Conservation (phyloP, 1,139 yeast genomes). For the Pichia cactophila region DNA sequence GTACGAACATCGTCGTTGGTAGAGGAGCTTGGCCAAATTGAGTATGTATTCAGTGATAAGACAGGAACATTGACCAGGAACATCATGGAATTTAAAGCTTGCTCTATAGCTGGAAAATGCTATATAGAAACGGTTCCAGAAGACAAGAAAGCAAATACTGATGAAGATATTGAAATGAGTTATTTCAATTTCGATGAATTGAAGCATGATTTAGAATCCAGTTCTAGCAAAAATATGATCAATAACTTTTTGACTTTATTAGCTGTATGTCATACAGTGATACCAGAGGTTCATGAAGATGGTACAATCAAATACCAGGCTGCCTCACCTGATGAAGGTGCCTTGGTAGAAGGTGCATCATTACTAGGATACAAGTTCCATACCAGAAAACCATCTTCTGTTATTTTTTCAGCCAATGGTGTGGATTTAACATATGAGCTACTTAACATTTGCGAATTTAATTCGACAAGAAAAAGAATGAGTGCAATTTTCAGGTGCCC, state of each 20-base stretch:
- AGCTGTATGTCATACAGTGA: conserved; percentile 95
- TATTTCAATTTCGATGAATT: conserved; percentile 66
- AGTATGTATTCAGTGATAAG: conserved; percentile 90
- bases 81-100: conserved; percentile 93
- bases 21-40: conserved; percentile 94
- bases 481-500: conserved; percentile 91
- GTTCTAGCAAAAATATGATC: conserved; percentile 41
- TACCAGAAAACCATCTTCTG: conserved; percentile 78
- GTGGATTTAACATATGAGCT: conserved; percentile 60
- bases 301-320: conserved; percentile 88
- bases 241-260: conserved; percentile 77
- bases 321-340: conserved; percentile 99
- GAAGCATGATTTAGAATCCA: conserved; percentile 34
- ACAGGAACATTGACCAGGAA: conserved; percentile 94
- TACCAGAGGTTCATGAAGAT: conserved; percentile 70
- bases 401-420: conserved; percentile 52
- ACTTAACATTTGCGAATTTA: conserved; percentile 89
- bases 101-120: conserved; percentile 88
- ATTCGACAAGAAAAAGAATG: conserved; percentile 97
- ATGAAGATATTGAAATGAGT: conserved; percentile 79
- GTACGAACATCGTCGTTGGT: conserved; percentile 93
- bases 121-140: conserved; percentile 89
- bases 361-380: conserved; percentile 75
- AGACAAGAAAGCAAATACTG: conserved; percentile 63
- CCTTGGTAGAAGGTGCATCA: conserved; percentile 95